Evolutionary conservation across 257 asterid genomes (phyloP).

Genomic region (Ophiorrhiza pumila): DNA sequence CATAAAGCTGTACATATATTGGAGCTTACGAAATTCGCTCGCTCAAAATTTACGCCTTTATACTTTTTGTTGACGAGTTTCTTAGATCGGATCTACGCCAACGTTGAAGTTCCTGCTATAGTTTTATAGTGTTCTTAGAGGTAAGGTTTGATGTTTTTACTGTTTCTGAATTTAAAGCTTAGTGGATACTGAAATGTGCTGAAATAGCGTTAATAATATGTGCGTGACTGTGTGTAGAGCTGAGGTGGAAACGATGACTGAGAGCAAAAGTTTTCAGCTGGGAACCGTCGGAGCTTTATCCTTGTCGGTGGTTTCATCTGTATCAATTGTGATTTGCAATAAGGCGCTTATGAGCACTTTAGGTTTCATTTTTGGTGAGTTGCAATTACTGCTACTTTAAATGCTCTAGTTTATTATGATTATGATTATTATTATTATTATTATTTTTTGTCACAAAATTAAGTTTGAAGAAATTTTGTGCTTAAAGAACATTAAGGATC

Average conservation of each 20-base stretch:
- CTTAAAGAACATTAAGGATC: not conserved
- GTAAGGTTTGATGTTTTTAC: slow-evolving; percentile 5
- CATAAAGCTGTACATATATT: not conserved
- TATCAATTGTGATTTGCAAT: slow-evolving; percentile 78
- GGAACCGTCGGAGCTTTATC: slow-evolving; percentile 79
- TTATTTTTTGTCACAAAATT: not conserved
- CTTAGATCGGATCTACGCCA: slow-evolving; percentile 14
- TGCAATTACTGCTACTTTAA: not conserved
- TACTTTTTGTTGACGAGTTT: not conserved
- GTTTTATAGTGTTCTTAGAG: not conserved
- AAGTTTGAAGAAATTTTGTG: too few relatives aligned
- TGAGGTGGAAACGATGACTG: slow-evolving; percentile 47
- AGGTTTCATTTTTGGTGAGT: slow-evolving; percentile 76
- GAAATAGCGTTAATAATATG: slow-evolving; percentile 17
- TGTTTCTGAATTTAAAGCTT: not conserved
- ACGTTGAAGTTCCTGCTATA: not conserved
- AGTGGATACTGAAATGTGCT: slow-evolving; percentile 3
- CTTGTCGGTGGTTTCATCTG: slow-evolving; percentile 78
- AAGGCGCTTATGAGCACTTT: slow-evolving; percentile 81
- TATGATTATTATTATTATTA: not conserved
- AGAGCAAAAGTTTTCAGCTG: slow-evolving; percentile 55
- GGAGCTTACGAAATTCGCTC: not conserved
- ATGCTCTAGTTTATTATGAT: not conserved
- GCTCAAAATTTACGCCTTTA: not conserved
- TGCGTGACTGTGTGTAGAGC: slow-evolving; percentile 14